phyloP scores from a whole-genome alignment of 208 protist genomes.

The Trypanosoma scelopori region DNA sequence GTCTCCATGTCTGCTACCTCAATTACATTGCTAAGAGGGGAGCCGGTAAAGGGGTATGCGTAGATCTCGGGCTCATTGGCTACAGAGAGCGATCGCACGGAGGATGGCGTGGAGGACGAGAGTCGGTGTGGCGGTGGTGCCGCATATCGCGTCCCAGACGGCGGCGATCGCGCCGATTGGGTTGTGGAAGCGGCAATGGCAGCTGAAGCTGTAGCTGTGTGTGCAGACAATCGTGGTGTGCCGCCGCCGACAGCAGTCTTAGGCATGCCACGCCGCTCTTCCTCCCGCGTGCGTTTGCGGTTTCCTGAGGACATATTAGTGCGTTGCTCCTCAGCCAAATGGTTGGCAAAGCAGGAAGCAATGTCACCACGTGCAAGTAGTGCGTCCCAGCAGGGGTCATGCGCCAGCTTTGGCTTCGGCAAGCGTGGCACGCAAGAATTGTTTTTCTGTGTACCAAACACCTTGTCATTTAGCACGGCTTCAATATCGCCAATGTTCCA shows the following conservation, averaged over 20 bases:
- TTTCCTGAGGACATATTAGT: neutral
- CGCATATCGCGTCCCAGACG: neutral
- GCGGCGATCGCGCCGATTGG: neutral
- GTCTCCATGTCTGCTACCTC: constrained; percentile 55
- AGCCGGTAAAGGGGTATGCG: constrained; percentile 46
- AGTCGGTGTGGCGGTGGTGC: neutral
- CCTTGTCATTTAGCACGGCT: constrained; percentile 1
- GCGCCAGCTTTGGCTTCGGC: neutral
- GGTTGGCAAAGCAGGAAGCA: constrained; percentile 21
- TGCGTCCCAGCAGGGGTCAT: constrained; percentile 24
- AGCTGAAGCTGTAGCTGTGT: neutral
- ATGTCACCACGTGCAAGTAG: constrained; percentile 28
- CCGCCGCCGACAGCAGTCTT: constrained; percentile 5
- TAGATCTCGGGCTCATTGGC: constrained; percentile 12
- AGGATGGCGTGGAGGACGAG: neutral
- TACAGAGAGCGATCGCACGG: neutral
- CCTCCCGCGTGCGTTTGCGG: constrained; percentile 27
- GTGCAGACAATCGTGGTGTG: constrained; percentile 9
- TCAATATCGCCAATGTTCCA: neutral
- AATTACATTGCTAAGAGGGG: constrained; percentile 29
- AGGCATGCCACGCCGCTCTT: constrained; percentile 14
- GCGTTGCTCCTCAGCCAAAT: constrained; percentile 18
- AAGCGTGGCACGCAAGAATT: neutral
- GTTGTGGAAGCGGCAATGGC: neutral
- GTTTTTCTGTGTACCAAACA: neutral